A percentile compares a stretch with the other conserved stretches of the same genome.
phyloP scores from a whole-genome alignment of 2,329 filamentous ascomycete genomes.

The Monascus ruber region DNA sequence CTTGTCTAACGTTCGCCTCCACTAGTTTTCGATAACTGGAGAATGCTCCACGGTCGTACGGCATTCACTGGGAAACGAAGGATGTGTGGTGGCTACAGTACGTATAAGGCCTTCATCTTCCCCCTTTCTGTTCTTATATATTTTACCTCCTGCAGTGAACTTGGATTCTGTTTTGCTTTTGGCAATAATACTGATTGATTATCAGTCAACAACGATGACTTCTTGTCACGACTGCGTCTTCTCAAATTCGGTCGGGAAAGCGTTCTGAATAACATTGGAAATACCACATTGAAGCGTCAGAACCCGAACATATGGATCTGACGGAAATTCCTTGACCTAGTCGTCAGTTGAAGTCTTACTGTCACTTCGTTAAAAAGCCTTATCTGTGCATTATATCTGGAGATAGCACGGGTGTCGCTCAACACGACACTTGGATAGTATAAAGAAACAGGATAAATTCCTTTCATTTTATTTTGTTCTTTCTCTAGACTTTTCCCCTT shows the following conservation, averaged over 20 bases:
- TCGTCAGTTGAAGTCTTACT: too few relatives aligned
- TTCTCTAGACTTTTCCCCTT: constrained; percentile 1
- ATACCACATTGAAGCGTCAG: not conserved
- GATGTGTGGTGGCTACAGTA: constrained; percentile 85
- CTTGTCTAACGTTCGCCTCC: constrained; percentile 4
- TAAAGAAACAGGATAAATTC: too few relatives aligned
- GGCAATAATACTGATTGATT: constrained; percentile 3
- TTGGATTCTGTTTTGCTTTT: not conserved
- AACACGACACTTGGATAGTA: too few relatives aligned
- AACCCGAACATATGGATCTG: constrained; percentile 4
- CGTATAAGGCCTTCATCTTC: constrained; percentile 27
- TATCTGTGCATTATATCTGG: too few relatives aligned
- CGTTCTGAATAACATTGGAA: constrained; percentile 22
- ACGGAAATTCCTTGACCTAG: not conserved
- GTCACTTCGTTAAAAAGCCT: too few relatives aligned
- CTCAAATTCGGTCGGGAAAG: constrained; percentile 47
- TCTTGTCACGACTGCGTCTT: constrained; percentile 61
- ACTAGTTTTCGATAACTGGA: constrained; percentile 89
- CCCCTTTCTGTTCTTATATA: not conserved
- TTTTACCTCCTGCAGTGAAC: not conserved
- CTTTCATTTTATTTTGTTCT: too few relatives aligned
- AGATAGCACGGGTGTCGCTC: too few relatives aligned
- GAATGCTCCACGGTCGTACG: constrained; percentile 76
- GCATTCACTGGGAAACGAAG: constrained; percentile 73
- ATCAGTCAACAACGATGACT: constrained; percentile 69